A percentile compares a stretch with the other conserved stretches of the same genome.
Conservation (phyloP, 345 rosid genomes). For the Turnera subulata region DNA sequence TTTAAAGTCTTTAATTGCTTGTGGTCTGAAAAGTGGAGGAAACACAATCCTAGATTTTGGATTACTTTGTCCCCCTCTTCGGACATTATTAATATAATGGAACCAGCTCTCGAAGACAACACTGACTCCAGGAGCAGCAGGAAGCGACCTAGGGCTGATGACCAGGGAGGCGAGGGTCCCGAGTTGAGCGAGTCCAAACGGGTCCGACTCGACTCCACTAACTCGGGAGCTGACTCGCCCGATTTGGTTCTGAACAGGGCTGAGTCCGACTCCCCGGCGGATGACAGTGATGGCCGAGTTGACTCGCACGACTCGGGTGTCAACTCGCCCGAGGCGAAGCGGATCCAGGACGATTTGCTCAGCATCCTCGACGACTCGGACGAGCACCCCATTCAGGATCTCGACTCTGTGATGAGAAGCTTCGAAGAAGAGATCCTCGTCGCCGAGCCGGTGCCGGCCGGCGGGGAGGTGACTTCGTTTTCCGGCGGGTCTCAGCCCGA, state of each 20-base stretch:
- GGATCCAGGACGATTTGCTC: conserved; percentile 54
- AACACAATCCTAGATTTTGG: not conserved
- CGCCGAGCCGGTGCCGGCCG: conserved; percentile 11
- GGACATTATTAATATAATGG: not conserved
- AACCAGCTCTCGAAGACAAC: not conserved
- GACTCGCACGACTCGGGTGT: conserved; percentile 14
- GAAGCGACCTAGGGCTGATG: conserved; percentile 27
- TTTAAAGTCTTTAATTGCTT: not conserved
- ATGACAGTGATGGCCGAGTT: not conserved
- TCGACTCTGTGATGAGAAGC: conserved; percentile 71
- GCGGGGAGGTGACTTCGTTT: conserved; percentile 11
- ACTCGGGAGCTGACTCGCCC: not conserved
- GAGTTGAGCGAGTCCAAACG: conserved; percentile 29
- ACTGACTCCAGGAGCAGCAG: not conserved
- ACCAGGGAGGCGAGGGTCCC: conserved; percentile 5
- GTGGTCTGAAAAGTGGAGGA: not conserved
- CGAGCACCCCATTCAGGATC: conserved; percentile 45
- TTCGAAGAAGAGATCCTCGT: conserved; percentile 56
- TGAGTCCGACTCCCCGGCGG: not conserved
- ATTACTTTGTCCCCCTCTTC: not conserved
- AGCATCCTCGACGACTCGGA: conserved; percentile 53
- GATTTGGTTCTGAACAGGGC: not conserved
- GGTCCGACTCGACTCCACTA: conserved; percentile 15
- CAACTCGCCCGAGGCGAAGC: conserved; percentile 47
- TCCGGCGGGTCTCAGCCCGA: conserved; percentile 40